phyloP scores from a whole-genome alignment of 306 rosid genomes.

The Lathyrus sativus region DNA sequence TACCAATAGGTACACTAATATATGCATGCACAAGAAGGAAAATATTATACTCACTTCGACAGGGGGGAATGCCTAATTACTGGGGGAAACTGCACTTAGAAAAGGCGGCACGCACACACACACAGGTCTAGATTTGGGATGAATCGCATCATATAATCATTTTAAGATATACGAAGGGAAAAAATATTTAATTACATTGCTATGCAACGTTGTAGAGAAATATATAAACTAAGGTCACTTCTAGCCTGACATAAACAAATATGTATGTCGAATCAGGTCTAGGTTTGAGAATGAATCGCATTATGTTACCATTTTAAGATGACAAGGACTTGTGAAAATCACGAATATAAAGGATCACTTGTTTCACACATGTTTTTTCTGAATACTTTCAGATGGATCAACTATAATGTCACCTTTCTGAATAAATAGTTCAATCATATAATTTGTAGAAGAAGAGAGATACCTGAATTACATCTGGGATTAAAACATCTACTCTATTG shows the following conservation, averaged over 20 bases:
- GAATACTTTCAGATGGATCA: conserved; percentile 11
- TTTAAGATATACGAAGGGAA: background rate
- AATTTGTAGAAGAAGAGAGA: conserved; percentile 11
- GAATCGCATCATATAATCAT: conserved; percentile 23
- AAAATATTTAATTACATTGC: background rate
- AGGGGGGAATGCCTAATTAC: too few relatives aligned
- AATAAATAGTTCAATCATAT: conserved; percentile 23
- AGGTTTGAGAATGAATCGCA: conserved; percentile 10
- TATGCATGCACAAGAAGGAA: conserved; percentile 13
- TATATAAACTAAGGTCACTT: conserved; percentile 11
- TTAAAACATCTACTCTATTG: conserved; percentile 76
- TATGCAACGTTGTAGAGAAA: conserved; percentile 14
- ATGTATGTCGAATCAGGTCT: conserved; percentile 21
- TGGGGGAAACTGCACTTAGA: conserved; percentile 14
- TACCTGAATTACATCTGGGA: conserved; percentile 97
- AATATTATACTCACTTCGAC: conserved; percentile 9
- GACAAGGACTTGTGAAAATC: background rate
- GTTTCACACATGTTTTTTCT: conserved; percentile 26
- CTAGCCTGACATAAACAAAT: conserved; percentile 11
- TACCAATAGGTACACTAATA: conserved; percentile 26
- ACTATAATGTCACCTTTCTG: conserved; percentile 21
- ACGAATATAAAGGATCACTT: conserved; percentile 20
- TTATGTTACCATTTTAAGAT: conserved; percentile 14
- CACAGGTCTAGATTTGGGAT: conserved; percentile 5
- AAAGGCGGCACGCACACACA: background rate